Conservation (phyloP, 306 rosid genomes). For the Ormosia semicastrata region DNA sequence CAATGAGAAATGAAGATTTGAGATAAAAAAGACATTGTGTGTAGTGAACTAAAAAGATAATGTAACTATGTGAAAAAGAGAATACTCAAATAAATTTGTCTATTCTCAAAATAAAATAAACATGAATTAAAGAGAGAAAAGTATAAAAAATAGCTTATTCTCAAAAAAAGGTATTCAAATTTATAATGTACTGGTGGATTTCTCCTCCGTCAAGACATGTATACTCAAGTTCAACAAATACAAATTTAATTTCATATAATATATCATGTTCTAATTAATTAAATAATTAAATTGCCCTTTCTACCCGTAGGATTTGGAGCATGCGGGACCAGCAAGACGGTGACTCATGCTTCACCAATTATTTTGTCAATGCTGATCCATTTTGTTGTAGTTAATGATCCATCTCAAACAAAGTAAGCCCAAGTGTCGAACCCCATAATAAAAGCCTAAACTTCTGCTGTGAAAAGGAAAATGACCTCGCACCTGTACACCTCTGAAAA, state of each 20-base stretch:
- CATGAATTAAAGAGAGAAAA: too few species aligned
- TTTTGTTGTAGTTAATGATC: background rate
- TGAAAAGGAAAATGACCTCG: background rate
- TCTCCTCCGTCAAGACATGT: background rate
- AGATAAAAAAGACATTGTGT: too few species aligned
- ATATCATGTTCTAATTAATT: slow-evolving; percentile 8
- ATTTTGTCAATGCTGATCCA: background rate
- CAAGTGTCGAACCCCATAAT: background rate
- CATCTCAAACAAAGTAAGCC: background rate
- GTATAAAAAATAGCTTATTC: too few species aligned
- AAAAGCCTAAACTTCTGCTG: background rate
- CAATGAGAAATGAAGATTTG: too few species aligned
- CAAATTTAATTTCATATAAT: background rate
- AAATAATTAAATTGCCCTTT: background rate
- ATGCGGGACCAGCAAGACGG: slow-evolving; percentile 32
- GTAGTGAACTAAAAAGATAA: too few species aligned
- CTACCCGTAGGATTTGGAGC: background rate
- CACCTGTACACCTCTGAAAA: background rate
- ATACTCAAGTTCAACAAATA: background rate
- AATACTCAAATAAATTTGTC: too few species aligned
- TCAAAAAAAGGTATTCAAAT: too few species aligned
- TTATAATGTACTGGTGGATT: too few species aligned
- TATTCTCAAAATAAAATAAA: too few species aligned
- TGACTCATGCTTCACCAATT: slow-evolving; percentile 6
- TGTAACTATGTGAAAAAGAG: too few species aligned